Conservation (phyloP, 2,329 filamentous ascomycete species). For the Trichoderma endophyticum region DNA sequence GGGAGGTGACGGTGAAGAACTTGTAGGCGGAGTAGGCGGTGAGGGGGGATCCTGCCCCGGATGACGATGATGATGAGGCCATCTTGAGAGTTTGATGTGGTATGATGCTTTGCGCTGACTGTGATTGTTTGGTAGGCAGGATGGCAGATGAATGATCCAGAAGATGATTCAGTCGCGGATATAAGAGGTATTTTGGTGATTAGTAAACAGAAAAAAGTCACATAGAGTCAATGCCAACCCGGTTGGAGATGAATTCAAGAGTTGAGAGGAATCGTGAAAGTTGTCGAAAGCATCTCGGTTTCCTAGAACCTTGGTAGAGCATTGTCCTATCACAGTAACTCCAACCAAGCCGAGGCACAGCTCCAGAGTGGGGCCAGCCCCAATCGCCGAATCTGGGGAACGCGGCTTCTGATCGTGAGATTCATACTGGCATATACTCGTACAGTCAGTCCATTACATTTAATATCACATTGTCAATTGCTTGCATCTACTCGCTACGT, state of each 20-base stretch:
- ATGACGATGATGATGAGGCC: slow-evolving; percentile 12
- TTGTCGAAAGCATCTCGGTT: background rate
- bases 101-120: background rate
- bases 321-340: background rate
- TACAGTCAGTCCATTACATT: background rate
- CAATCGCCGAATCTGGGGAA: background rate
- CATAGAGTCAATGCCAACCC: background rate
- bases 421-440: background rate
- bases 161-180: background rate
- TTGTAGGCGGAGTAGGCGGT: slow-evolving; percentile 50
- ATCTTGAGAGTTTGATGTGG: background rate
- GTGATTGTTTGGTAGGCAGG: background rate
- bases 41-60: slow-evolving; percentile 23
- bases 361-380: background rate
- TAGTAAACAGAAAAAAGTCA: background rate
- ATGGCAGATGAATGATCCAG: background rate
- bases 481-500: too few species aligned
- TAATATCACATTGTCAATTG: too few species aligned
- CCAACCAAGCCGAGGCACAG: background rate
- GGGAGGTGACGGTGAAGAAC: slow-evolving; percentile 72
- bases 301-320: background rate
- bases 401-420: background rate
- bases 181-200: background rate
- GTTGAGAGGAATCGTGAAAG: background rate
- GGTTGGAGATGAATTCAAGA: background rate